Percentiles rank a stretch among this genome's conserved stretches.
Conservation (phyloP, 2,329 filamentous ascomycete genomes). For the Phyllosticta citriasiana region DNA sequence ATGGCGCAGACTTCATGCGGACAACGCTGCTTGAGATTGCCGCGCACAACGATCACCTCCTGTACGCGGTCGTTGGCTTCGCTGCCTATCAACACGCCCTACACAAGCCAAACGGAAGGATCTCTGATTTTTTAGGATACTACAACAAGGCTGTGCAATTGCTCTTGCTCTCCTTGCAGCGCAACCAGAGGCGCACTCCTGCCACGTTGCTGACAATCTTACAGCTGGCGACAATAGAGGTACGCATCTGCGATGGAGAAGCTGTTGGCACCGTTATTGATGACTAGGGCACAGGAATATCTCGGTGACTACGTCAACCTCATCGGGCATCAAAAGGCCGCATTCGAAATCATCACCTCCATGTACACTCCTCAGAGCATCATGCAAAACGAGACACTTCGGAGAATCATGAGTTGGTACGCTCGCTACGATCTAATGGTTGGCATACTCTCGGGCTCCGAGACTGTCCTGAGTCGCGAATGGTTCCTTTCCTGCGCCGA, state of each 20-base stretch:
- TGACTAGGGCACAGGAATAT: conserved; percentile 56
- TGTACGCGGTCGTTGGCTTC: conserved; percentile 82
- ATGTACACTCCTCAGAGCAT: conserved; percentile 70
- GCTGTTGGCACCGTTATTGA: conserved; percentile 8
- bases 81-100: conserved; percentile 78
- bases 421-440: conserved; percentile 78
- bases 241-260: conserved; percentile 32
- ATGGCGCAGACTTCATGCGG: conserved; percentile 64
- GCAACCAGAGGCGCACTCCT: conserved; percentile 59
- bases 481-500: conserved; percentile 64
- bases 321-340: conserved; percentile 84
- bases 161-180: conserved; percentile 61
- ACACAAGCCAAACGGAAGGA: conserved; percentile 57
- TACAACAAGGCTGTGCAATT: conserved; percentile 81
- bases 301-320: conserved; percentile 93
- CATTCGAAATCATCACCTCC: conserved; percentile 66
- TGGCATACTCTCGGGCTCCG: conserved; percentile 70
- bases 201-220: conserved; percentile 77
- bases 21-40: conserved; percentile 62
- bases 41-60: conserved; percentile 64
- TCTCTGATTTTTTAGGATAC: conserved; percentile 75
- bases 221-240: conserved; percentile 88
- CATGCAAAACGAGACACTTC: conserved; percentile 58
- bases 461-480: conserved; percentile 60
- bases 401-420: conserved; percentile 80